Base-by-base conservation (phyloP, 2,329 filamentous ascomycete genomes). In the Westerdykella sp. region DNA sequence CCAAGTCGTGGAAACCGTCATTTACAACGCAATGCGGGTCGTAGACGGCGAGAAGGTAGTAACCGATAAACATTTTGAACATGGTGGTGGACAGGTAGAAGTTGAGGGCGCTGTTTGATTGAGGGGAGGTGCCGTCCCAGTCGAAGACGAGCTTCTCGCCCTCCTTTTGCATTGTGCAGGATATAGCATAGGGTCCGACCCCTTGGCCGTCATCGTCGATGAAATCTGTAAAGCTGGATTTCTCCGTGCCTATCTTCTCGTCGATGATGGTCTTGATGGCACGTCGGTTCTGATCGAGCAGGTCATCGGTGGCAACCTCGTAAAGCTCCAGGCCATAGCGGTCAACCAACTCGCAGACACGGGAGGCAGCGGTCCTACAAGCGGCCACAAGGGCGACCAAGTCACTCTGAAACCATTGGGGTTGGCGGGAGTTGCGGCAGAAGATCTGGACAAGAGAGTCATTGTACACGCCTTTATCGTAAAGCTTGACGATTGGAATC, bases 11-110 rank as follows among this genome's bases (percentile, higher is more conserved):
- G 55, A 75, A 73, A 11, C 73, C 73, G 44, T 75, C 72, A 47
- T 76, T 76, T 49, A 75, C 72, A 11, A 75, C 66, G 18, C 67
- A 69, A 15, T 72, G 67, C 0, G 73, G 73, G 22, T 72, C 72
- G 30, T 71, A 71, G 1, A 73, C 69, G 2, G 72, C 71, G n/a
- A 75, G 65, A 3, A 75, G 60, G 44, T 70, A 70, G 49, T 71
- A 74, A 0, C 70, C 72, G 35, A 75, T 69, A 46, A 75, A 75
- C 68, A 76, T 74, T 42, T 71, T 73, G 60, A 76, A 75, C 70
- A 73, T 71, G 15, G 69, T 73, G 14, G 69, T 65, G 0, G 68
- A 73, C 2, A 75, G 63, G 46, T 71, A 75, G 42, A 70, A 75
- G 50, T 76, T 75, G 60, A 75, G 71, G 11, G 67, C 66, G 1